Percentiles rank a stretch among this genome's conserved stretches.
Evolutionary conservation across 495 filamentous ascomycete species (phyloP).

Genomic region (Podospora bellae-mahoneyi): DNA sequence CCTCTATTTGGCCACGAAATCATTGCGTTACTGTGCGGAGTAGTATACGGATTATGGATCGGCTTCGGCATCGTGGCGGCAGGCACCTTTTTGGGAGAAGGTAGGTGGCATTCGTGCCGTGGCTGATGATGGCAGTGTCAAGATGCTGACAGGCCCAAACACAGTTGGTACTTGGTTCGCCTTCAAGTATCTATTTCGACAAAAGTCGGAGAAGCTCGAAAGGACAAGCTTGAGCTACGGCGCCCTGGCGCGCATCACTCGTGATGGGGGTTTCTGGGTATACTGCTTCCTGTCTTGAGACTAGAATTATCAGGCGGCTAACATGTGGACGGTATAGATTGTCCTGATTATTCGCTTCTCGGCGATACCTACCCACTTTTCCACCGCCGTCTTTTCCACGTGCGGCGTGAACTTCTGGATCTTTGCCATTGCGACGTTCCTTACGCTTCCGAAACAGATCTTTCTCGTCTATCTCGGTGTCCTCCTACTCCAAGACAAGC

Average conservation of each 20-base stretch:
- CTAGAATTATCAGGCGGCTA: neutral
- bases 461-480: constrained; percentile 37
- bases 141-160: constrained; percentile 9
- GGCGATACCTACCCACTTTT: constrained; percentile 34
- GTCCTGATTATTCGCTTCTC: constrained; percentile 35
- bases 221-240: constrained; percentile 34
- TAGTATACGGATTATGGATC: constrained; percentile 34
- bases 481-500: constrained; percentile 23
- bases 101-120: neutral
- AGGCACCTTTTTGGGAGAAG: constrained; percentile 33
- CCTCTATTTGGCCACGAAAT: constrained; percentile 38
- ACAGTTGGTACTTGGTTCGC: constrained; percentile 27
- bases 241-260: constrained; percentile 28
- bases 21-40: constrained; percentile 32
- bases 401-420: constrained; percentile 35
- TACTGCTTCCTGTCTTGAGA: neutral
- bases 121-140: neutral
- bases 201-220: constrained; percentile 28
- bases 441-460: constrained; percentile 36
- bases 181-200: constrained; percentile 29
- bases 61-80: constrained; percentile 35
- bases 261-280: constrained; percentile 32
- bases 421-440: constrained; percentile 32
- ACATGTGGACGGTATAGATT: constrained; percentile 17
- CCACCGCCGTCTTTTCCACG: constrained; percentile 35